These are phyloP conservation scores for Xerocomus amazonicus DNA, from an alignment of 1,284 basidiomycete species.

Conservation along the genomic window DNA sequence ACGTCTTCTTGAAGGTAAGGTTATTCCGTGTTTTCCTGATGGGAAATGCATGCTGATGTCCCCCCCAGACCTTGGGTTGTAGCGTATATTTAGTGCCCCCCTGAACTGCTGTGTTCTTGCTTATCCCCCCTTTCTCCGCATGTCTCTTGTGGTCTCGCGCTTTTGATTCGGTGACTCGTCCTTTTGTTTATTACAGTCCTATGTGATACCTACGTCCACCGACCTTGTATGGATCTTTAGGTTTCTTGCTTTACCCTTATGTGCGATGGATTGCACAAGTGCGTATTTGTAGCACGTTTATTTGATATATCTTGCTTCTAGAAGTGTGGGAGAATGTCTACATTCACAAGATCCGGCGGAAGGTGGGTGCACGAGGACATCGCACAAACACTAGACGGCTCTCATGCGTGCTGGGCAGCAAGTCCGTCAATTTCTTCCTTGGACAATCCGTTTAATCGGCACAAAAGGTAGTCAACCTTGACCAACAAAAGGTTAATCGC, in stretches of 20 bases:
- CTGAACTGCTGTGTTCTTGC: slow-evolving; percentile 21
- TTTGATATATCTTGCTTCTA: slow-evolving; percentile 22
- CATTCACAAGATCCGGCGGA: slow-evolving; percentile 4
- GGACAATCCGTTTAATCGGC: slow-evolving; percentile 78
- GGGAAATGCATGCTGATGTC: slow-evolving; percentile 22
- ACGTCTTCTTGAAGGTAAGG: slow-evolving; percentile 64
- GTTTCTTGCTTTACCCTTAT: slow-evolving; percentile 21
- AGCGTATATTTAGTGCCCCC: slow-evolving; percentile 27
- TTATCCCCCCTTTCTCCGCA: slow-evolving; percentile 20
- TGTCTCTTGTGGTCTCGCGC: slow-evolving; percentile 6
- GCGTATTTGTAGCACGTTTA: slow-evolving; percentile 24
- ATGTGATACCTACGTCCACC: slow-evolving; percentile 17
- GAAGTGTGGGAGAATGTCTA: slow-evolving; percentile 6
- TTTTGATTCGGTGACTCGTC: slow-evolving; percentile 7
- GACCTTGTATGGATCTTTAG: slow-evolving; percentile 15
- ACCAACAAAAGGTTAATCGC: not conserved
- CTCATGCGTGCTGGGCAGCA: slow-evolving; percentile 22
- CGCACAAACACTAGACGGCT: not conserved
- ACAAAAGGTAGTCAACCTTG: slow-evolving; percentile 89
- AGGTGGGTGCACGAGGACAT: slow-evolving; percentile 3
- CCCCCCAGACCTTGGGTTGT: slow-evolving; percentile 39
- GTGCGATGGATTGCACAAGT: slow-evolving; percentile 14
- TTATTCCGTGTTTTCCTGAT: slow-evolving; percentile 18
- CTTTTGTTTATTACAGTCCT: slow-evolving; percentile 7
- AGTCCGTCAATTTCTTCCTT: slow-evolving; percentile 76